phyloP scores from a whole-genome alignment of 495 filamentous ascomycete species.

The Aspergillus asperescens region DNA sequence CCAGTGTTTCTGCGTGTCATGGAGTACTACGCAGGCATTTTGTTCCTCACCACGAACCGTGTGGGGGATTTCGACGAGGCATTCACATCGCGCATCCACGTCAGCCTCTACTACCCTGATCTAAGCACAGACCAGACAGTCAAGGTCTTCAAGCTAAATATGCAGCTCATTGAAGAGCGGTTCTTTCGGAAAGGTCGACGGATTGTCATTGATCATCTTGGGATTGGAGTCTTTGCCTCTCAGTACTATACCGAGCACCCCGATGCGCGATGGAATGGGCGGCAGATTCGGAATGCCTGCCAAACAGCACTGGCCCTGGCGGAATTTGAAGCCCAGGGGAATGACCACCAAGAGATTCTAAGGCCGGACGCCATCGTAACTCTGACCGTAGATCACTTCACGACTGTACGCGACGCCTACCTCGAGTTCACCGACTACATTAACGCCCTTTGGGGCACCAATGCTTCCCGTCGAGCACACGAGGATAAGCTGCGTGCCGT shows the following conservation, averaged over 20 bases:
- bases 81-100: conserved; percentile 47
- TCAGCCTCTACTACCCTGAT: conserved; percentile 22
- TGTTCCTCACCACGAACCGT: conserved; percentile 29
- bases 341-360: not conserved
- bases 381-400: not conserved
- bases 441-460: not conserved
- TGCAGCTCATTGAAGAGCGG: no score
- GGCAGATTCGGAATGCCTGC: no score
- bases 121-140: no score
- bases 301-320: no score
- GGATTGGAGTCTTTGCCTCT: no score
- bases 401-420: not conserved
- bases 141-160: no score
- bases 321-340: not conserved
- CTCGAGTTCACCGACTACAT: conserved; percentile 5
- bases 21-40: conserved; percentile 46
- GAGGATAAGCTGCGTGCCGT: not conserved
- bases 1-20: conserved; percentile 46
- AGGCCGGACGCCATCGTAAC: not conserved
- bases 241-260: no score
- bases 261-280: no score
- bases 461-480: not conserved
- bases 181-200: no score
- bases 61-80: conserved; percentile 33
- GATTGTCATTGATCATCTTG: no score